Evolutionary conservation across 2,329 filamentous ascomycete species (phyloP).

Genomic region (Aspergillus oerlinghausenensis): DNA sequence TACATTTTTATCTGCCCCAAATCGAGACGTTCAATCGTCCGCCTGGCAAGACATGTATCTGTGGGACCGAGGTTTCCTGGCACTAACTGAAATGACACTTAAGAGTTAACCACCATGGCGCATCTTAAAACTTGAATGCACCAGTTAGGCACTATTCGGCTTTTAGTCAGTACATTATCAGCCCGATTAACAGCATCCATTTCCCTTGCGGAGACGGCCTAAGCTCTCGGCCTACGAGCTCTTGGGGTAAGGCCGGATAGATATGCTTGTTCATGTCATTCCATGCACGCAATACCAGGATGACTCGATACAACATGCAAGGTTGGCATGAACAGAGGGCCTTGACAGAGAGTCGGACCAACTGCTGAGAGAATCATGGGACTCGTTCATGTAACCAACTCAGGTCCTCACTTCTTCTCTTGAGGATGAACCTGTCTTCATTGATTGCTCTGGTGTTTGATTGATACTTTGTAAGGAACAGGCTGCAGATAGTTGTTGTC

Average conservation of each 20-base stretch:
- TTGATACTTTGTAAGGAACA: background rate
- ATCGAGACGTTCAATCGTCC: background rate
- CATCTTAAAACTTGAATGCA: background rate
- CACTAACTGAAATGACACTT: background rate
- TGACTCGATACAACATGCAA: constrained; percentile 1
- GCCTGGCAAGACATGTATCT: background rate
- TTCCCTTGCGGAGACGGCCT: background rate
- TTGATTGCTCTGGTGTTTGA: background rate
- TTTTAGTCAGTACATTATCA: background rate
- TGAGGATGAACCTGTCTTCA: background rate
- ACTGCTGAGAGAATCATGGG: background rate
- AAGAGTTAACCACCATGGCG: background rate
- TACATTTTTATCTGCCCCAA: background rate
- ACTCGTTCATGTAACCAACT: background rate
- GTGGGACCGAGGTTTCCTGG: background rate
- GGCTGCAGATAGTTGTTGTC: background rate
- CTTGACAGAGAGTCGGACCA: background rate
- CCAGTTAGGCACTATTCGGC: background rate
- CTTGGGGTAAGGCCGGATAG: background rate
- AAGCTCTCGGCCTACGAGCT: background rate
- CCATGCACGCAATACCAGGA: constrained; percentile 16
- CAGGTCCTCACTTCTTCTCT: background rate
- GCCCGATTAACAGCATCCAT: background rate
- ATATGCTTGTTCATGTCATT: constrained; percentile 10
- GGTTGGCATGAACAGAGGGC: constrained; percentile 1